A percentile compares a stretch with the other conserved stretches of the same genome.
Conservation (phyloP, 306 rosid species). For the Dryas alaskensis region DNA sequence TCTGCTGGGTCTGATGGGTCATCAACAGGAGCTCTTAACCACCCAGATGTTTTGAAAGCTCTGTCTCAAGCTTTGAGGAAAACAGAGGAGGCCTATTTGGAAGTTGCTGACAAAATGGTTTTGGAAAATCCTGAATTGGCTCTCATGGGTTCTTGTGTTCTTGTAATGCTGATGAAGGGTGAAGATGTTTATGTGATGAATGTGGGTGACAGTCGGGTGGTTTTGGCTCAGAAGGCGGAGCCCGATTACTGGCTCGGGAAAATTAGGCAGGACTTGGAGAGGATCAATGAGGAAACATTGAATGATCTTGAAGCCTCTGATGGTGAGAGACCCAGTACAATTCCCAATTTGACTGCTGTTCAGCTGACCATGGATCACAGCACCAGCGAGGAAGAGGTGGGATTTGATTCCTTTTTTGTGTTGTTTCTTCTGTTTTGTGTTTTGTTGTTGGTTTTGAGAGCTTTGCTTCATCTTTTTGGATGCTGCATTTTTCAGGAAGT, state of each 20-base stretch:
- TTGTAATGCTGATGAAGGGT: slow-evolving; percentile 96
- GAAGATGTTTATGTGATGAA: slow-evolving; percentile 95
- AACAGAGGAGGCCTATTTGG: slow-evolving; percentile 87
- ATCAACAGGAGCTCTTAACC: slow-evolving; percentile 33
- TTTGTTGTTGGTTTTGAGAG: background rate
- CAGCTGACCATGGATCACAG: slow-evolving; percentile 93
- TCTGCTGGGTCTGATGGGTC: slow-evolving; percentile 42
- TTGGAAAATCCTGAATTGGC: slow-evolving; percentile 89
- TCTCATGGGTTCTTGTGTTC: slow-evolving; percentile 97
- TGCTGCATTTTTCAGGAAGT: slow-evolving; percentile 64
- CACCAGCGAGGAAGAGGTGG: slow-evolving; percentile 74
- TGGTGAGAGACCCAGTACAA: slow-evolving; percentile 41
- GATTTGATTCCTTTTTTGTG: background rate
- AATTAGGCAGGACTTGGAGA: slow-evolving; percentile 82
- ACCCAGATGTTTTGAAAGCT: slow-evolving; percentile 79
- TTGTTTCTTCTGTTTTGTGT: background rate
- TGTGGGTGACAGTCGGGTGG: slow-evolving; percentile 91
- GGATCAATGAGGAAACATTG: slow-evolving; percentile 88
- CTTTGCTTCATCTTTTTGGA: slow-evolving; percentile 7
- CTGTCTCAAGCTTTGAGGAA: slow-evolving; percentile 72
- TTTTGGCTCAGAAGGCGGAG: slow-evolving; percentile 82
- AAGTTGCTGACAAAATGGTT: slow-evolving; percentile 75
- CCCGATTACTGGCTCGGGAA: slow-evolving; percentile 94
- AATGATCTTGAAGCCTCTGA: slow-evolving; percentile 83
- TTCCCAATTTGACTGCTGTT: slow-evolving; percentile 58